Percentiles rank a stretch among this genome's conserved stretches.
These are phyloP conservation scores for Peniophora sp. DNA, from an alignment of 1,284 basidiomycete species.

Conservation along the genomic window DNA sequence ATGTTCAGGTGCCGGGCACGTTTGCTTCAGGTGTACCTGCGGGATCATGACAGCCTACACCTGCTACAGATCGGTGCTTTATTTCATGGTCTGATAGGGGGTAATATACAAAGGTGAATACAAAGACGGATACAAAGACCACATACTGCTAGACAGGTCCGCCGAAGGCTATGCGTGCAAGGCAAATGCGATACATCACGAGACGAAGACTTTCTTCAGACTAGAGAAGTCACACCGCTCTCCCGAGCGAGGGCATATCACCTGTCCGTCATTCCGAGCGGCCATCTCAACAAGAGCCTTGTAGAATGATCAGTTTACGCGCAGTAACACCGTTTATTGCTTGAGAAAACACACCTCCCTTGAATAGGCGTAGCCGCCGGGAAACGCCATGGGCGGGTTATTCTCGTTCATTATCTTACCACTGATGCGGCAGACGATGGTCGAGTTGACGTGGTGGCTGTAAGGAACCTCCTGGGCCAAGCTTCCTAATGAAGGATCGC, in stretches of 20 bases:
- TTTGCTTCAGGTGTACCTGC: too few species aligned
- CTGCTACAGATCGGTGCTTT: too few species aligned
- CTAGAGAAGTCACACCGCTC: constrained; percentile 56
- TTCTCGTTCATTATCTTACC: constrained; percentile 94
- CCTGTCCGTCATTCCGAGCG: constrained; percentile 59
- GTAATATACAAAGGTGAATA: not conserved
- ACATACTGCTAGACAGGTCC: not conserved
- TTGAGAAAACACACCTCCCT: constrained; percentile 53
- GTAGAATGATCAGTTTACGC: not conserved
- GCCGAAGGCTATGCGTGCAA: not conserved
- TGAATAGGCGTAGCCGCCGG: constrained; percentile 90
- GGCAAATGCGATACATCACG: constrained; percentile 25
- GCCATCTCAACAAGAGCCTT: constrained; percentile 85
- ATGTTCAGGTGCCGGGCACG: too few species aligned
- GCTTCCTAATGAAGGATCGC: constrained; percentile 68
- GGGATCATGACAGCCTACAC: too few species aligned
- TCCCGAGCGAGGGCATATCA: constrained; percentile 78
- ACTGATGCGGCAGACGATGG: constrained; percentile 85
- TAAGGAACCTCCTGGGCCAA: constrained; percentile 85
- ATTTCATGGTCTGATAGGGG: too few species aligned
- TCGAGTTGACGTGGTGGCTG: constrained; percentile 92
- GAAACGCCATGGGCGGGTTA: constrained; percentile 88
- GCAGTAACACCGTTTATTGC: not conserved
- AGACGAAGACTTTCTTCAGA: constrained; percentile 85
- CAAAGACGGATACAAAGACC: not conserved